phyloP scores from a whole-genome alignment of 495 filamentous ascomycete genomes.

The Diplogelasinospora grovesii region DNA sequence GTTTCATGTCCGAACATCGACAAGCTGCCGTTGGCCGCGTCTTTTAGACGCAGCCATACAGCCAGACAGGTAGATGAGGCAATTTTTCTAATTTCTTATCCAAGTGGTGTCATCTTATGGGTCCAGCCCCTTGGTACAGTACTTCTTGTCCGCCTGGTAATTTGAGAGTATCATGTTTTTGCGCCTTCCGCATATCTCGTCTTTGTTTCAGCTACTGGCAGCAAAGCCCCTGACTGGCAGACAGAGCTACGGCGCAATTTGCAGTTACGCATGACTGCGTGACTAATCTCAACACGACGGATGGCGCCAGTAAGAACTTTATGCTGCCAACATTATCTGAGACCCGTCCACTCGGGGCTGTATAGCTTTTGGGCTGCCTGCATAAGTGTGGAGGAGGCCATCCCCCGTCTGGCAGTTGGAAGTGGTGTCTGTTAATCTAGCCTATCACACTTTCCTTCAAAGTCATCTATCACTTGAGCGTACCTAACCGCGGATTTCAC shows the following conservation, averaged over 20 bases:
- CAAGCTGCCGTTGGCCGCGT: slow-evolving; percentile 11
- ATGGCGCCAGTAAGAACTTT: background rate
- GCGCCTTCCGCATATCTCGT: background rate
- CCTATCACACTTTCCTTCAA: too few species aligned
- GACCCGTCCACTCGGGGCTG: background rate
- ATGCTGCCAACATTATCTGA: slow-evolving; percentile 2
- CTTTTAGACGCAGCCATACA: slow-evolving; percentile 17
- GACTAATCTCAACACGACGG: background rate
- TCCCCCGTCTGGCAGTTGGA: too few species aligned
- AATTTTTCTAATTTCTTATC: too few species aligned
- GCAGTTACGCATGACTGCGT: too few species aligned
- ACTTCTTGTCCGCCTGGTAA: background rate
- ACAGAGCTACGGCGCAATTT: too few species aligned
- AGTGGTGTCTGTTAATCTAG: too few species aligned
- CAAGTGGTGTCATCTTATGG: slow-evolving; percentile 5
- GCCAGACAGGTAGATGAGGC: background rate
- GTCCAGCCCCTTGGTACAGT: background rate
- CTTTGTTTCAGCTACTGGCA: slow-evolving; percentile 3
- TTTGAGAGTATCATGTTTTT: slow-evolving; percentile 2
- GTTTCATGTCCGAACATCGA: slow-evolving; percentile 24
- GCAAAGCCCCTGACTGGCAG: slow-evolving; percentile 3
- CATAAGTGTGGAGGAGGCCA: too few species aligned
- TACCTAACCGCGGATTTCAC: too few species aligned
- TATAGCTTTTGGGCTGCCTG: background rate
- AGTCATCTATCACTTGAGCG: too few species aligned